Percentiles rank a stretch among this genome's conserved stretches.
These are phyloP conservation scores for Boletus hoseneyae DNA, from an alignment of 1,284 basidiomycete genomes.

Conservation along the genomic window DNA sequence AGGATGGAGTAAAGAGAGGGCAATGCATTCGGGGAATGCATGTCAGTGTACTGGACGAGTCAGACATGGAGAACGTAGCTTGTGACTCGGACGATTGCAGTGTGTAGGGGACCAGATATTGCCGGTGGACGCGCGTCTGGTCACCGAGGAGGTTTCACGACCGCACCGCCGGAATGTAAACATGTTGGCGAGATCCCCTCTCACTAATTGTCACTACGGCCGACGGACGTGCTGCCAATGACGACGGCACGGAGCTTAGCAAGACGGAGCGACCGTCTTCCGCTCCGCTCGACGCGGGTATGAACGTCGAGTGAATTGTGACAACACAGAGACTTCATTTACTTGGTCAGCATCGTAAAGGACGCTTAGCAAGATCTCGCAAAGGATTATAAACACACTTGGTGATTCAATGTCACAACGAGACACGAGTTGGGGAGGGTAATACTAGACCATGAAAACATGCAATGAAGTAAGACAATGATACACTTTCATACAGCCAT, in stretches of 20 bases:
- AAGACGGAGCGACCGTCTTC: background rate
- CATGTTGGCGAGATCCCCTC: background rate
- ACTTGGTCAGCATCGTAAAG: conserved; percentile 5
- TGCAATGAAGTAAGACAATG: conserved; percentile 33
- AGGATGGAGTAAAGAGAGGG: too few species aligned
- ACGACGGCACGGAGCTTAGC: too few species aligned
- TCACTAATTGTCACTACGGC: background rate
- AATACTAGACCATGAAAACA: conserved; percentile 33
- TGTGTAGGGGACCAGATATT: background rate
- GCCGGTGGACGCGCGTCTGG: background rate
- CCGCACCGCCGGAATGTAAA: background rate
- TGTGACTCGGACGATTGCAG: background rate
- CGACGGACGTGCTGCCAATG: background rate
- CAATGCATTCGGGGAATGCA: background rate
- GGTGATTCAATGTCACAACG: conserved; percentile 18
- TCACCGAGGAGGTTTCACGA: background rate
- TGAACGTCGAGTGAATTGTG: background rate
- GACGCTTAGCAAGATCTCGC: background rate
- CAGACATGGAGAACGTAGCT: background rate
- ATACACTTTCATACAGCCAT: conserved; percentile 34
- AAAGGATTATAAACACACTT: conserved; percentile 19
- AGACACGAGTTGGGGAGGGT: conserved; percentile 19
- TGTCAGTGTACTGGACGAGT: too few species aligned
- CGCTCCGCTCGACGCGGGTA: background rate
- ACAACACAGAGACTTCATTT: background rate